These are phyloP conservation scores for Pisolithus albus DNA, from an alignment of 768 basidiomycete genomes.

Conservation along the genomic window DNA sequence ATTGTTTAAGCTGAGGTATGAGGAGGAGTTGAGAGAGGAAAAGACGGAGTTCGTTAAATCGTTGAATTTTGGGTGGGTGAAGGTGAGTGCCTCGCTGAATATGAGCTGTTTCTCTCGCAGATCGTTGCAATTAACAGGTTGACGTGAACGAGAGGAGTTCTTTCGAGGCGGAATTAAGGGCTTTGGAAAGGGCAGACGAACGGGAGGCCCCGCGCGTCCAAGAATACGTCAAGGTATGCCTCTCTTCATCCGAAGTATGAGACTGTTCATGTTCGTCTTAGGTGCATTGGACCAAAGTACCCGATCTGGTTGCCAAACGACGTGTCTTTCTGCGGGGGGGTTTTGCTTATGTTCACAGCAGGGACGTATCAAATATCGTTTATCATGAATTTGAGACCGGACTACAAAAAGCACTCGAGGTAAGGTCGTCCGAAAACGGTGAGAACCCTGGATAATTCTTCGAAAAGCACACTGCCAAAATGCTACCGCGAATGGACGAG, in stretches of 20 bases:
- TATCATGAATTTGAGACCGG: constrained; percentile 77
- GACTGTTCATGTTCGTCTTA: constrained; percentile 22
- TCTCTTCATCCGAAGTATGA: neutral
- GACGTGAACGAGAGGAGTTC: constrained; percentile 45
- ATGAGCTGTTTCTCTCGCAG: neutral
- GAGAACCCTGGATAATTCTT: constrained; percentile 6
- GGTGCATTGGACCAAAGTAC: constrained; percentile 97
- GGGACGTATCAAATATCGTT: constrained; percentile 77
- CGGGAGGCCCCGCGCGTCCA: neutral
- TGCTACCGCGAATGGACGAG: constrained; percentile 87
- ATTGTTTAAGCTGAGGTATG: constrained; percentile 78
- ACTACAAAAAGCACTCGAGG: constrained; percentile 72
- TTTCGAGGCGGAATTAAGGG: constrained; percentile 42
- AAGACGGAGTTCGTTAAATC: constrained; percentile 57
- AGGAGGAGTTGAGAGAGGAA: constrained; percentile 52
- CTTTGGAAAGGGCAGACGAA: constrained; percentile 14
- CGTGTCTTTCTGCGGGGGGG: constrained; percentile 72
- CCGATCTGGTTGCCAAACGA: constrained; percentile 81
- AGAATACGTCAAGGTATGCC: constrained; percentile 66
- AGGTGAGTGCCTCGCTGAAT: constrained; percentile 34
- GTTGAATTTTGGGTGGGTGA: constrained; percentile 57
- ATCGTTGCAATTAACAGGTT: constrained; percentile 39
- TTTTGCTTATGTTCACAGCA: constrained; percentile 81
- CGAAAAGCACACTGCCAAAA: constrained; percentile 70
- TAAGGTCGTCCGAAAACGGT: constrained; percentile 25